These are phyloP conservation scores for Trypanosoma theileri DNA, from an alignment of 208 protist genomes.

Conservation along the genomic window DNA sequence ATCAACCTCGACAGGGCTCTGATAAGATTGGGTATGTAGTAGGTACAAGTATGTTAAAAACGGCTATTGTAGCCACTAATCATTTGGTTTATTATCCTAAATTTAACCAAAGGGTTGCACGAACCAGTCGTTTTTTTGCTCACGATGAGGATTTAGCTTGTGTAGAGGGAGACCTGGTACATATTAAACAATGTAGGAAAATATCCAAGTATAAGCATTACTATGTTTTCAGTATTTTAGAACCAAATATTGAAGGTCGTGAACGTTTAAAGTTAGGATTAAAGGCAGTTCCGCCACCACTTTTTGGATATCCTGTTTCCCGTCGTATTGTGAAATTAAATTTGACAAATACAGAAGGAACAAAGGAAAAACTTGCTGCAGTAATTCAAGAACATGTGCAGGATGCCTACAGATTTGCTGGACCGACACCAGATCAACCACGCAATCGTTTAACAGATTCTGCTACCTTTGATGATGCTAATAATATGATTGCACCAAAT, in stretches of 20 bases:
- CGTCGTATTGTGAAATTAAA: constrained; percentile 92
- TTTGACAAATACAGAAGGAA: constrained; percentile 81
- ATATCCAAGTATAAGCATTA: constrained; percentile 95
- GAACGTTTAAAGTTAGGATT: constrained; percentile 90
- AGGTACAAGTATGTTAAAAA: constrained; percentile 92
- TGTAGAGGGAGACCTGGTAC: constrained; percentile 91
- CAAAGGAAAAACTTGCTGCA: constrained; percentile 91
- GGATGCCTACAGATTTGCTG: constrained; percentile 89
- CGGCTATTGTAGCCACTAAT: constrained; percentile 86
- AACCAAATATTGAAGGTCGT: constrained; percentile 90
- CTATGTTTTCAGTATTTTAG: constrained; percentile 92
- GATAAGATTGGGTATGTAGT: constrained; percentile 94
- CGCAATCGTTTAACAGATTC: constrained; percentile 78
- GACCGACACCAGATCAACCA: constrained; percentile 78
- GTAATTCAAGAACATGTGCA: constrained; percentile 92
- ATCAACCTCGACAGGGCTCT: constrained; percentile 85
- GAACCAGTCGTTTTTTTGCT: constrained; percentile 91
- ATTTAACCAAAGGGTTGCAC: constrained; percentile 90
- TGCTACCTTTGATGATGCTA: constrained; percentile 87
- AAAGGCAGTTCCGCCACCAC: constrained; percentile 81
- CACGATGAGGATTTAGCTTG: constrained; percentile 93
- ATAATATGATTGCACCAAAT: constrained; percentile 91
- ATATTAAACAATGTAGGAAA: constrained; percentile 92
- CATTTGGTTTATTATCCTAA: constrained; percentile 94
- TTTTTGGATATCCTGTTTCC: constrained; percentile 90